phyloP scores from a whole-genome alignment of 164 flowering plant genomes.

The Cinnamomum micranthum region DNA sequence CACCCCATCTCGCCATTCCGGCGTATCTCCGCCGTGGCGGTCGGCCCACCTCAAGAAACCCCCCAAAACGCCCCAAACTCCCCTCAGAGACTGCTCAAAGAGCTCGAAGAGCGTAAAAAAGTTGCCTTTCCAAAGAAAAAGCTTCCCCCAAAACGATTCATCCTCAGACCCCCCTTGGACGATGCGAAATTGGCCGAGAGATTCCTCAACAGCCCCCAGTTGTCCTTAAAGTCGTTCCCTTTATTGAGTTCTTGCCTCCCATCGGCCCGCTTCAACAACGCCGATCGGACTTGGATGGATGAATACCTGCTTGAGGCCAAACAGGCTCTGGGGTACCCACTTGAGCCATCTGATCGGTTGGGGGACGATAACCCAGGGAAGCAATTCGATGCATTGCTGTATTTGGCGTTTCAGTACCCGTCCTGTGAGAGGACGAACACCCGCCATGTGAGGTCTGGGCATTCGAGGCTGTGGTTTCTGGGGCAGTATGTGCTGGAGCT shows the following conservation, averaged over 20 bases:
- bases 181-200: conserved; percentile 66
- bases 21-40: conserved; percentile 50
- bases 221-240: conserved; percentile 87
- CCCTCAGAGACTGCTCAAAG: conserved; percentile 87
- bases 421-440: conserved; percentile 72
- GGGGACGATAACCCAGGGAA: conserved; percentile 80
- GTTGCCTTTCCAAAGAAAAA: conserved; percentile 61
- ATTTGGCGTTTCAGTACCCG: conserved; percentile 93
- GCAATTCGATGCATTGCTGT: conserved; percentile 85
- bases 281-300: conserved; percentile 88
- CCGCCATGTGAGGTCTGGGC: conserved; percentile 76
- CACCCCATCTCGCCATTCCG: conserved; percentile 18
- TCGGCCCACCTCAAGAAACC: conserved; percentile 36
- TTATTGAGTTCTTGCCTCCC: conserved; percentile 89
- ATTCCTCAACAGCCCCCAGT: conserved; percentile 86
- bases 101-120: conserved; percentile 78
- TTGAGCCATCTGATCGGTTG: conserved; percentile 67
- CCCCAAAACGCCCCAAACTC: conserved; percentile 65
- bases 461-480: conserved; percentile 79
- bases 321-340: conserved; percentile 90
- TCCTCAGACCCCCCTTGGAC: conserved; percentile 88
- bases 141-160: conserved; percentile 68
- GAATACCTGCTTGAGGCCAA: conserved; percentile 92
- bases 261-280: conserved; percentile 62
- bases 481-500: conserved; percentile 92